Percentiles rank a stretch among this genome's conserved stretches.
Evolutionary conservation across 75 land plant genomes (phyloP).

Genomic region (Pinus tabuliformis): DNA sequence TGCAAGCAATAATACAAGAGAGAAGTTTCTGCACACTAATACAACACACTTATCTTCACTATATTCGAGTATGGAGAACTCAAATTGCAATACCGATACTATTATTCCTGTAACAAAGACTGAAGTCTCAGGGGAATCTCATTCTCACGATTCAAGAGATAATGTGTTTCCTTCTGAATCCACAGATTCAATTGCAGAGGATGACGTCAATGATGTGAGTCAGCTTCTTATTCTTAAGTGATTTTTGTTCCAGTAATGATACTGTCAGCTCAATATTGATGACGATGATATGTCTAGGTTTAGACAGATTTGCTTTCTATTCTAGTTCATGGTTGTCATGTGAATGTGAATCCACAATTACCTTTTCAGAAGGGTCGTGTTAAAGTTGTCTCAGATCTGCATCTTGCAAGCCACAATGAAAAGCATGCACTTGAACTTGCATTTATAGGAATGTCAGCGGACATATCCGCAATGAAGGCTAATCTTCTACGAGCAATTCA

Average conservation of each 20-base stretch:
- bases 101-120: not conserved
- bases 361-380: not conserved
- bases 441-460: too few relatives aligned
- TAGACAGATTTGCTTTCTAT: not conserved
- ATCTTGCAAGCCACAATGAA: too few relatives aligned
- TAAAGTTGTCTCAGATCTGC: too few relatives aligned
- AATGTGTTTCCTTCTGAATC: not conserved
- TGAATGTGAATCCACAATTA: not conserved
- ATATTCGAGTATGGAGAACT: not conserved
- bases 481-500: too few relatives aligned
- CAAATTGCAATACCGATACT: not conserved
- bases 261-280: not conserved
- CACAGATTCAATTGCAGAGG: not conserved
- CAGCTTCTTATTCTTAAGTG: not conserved
- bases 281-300: not conserved
- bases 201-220: slow-evolving; percentile 7
- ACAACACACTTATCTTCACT: not conserved
- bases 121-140: not conserved
- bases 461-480: too few relatives aligned
- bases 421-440: too few relatives aligned
- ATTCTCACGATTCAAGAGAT: not conserved
- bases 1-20: not conserved
- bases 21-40: not conserved
- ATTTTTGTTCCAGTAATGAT: not conserved
- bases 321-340: not conserved